Evolutionary conservation across 2,329 filamentous ascomycete species (phyloP), one percentile per base, ranked within the genome.

Genomic region (Nemania sp.): DNA sequence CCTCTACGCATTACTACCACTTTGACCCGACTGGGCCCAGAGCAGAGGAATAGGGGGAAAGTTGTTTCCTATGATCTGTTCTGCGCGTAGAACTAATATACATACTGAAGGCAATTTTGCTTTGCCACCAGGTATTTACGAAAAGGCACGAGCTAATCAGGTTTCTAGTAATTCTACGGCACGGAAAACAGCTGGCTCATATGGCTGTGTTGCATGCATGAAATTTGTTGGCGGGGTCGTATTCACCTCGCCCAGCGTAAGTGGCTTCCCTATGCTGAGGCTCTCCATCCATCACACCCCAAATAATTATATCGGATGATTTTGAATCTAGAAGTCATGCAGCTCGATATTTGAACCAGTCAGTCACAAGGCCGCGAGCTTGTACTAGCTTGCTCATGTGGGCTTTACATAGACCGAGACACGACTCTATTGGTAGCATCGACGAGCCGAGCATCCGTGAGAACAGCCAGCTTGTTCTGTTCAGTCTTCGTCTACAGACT

Each of bases 121-220:
- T 2, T 22, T 20, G 17, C 23, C 14, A 7, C 37, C n/a, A 14
- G n/a, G 11, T 14, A 3, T 14, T 11, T 9, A 12, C 28, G n/a
- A 14, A 3, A 9, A 31, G 9, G 28, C 9, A 23, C 14, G 14
- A 12, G 7, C 8, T 14, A 30, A 8, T 2, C 12, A 40, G 17
- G 20, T 8, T 30, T 37, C 15, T 24, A 6, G 41, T 41, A n/a
- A 15, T 22, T 24, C 36, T 19, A 28, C n/a, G 26, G 26, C 34
- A 23, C 40, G 8, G 9, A 39, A 22, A 19, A 22, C 26, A 42
- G 49, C 33, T 24, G 44, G 24, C 19, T 19, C 22, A 6, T 49
- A 15, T 46, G 33, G n/a, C 17, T 12, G 41, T 33, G 26, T 57
- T 44, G 14, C 37, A 19, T 50, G 46, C 50, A 57, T 50, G n/a